A percentile compares a stretch with the other conserved stretches of the same genome.
Conservation (phyloP, 345 rosid genomes). For the Draba incana region DNA sequence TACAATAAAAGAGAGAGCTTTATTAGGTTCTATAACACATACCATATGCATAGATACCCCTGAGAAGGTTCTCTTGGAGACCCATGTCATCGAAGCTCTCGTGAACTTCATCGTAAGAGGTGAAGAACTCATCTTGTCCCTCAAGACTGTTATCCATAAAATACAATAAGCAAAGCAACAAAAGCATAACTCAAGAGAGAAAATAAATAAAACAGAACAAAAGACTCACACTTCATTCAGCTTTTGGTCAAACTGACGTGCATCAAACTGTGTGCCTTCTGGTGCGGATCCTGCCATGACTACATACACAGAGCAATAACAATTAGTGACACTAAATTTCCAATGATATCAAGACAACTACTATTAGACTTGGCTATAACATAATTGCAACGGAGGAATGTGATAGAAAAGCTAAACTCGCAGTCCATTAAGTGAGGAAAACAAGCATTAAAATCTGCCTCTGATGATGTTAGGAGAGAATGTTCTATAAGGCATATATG, state of each 20-base stretch:
- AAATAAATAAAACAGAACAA: background rate
- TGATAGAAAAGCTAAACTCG: slow-evolving; percentile 45
- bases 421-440: slow-evolving; percentile 34
- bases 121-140: slow-evolving; percentile 67
- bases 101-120: slow-evolving; percentile 70
- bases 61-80: slow-evolving; percentile 78
- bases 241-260: slow-evolving; percentile 66
- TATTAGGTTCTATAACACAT: background rate
- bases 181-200: background rate
- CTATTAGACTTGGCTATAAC: background rate
- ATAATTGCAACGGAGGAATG: slow-evolving; percentile 1
- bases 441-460: slow-evolving; percentile 41
- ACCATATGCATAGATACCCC: slow-evolving; percentile 88
- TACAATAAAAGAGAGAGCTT: background rate
- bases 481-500: slow-evolving; percentile 11
- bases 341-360: background rate
- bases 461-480: slow-evolving; percentile 26
- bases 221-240: slow-evolving; percentile 64
- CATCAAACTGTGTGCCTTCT: slow-evolving; percentile 74
- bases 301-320: slow-evolving; percentile 34
- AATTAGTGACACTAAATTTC: background rate
- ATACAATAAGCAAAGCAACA: slow-evolving; percentile 4
- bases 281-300: slow-evolving; percentile 69
- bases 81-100: slow-evolving; percentile 81
- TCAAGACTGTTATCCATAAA: slow-evolving; percentile 52